These are phyloP conservation scores for Linum tenue DNA, from an alignment of 345 rosid genomes.

Conservation along the genomic window DNA sequence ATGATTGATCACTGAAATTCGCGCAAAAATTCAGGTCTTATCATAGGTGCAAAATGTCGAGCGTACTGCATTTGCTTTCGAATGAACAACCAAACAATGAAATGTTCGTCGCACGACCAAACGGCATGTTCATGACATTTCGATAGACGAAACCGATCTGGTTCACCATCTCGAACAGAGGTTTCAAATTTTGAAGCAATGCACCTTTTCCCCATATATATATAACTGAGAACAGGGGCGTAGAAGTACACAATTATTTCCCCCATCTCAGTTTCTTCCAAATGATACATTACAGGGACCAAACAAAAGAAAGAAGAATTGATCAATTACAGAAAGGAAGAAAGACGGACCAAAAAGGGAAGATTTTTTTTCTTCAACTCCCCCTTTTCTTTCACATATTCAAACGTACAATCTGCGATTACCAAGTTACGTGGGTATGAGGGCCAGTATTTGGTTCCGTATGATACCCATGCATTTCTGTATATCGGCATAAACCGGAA, in stretches of 20 bases:
- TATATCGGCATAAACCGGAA: constrained; percentile 68
- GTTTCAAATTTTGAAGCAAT: background rate
- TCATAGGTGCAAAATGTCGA: too few species aligned
- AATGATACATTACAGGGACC: background rate
- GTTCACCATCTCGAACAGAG: background rate
- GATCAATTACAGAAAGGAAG: background rate
- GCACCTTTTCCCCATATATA: background rate
- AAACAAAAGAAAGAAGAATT: too few species aligned
- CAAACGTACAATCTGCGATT: background rate
- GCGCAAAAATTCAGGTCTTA: too few species aligned
- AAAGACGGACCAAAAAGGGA: background rate
- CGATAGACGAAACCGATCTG: background rate
- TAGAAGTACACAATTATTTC: background rate
- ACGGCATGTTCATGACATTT: too few species aligned
- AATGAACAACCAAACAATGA: too few species aligned
- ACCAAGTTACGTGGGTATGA: constrained; percentile 20
- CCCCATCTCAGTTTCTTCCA: background rate
- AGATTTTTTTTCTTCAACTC: too few species aligned
- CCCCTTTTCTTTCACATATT: background rate
- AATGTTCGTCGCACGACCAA: too few species aligned
- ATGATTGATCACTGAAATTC: too few species aligned
- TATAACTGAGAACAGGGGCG: background rate
- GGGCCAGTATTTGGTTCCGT: constrained; percentile 44
- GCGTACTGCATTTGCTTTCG: too few species aligned
- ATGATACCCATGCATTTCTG: constrained; percentile 86